Evolutionary conservation across 2,329 filamentous ascomycete genomes (phyloP), one percentile per base, ranked within the genome.

Genomic region (Penicillium nordicum): DNA sequence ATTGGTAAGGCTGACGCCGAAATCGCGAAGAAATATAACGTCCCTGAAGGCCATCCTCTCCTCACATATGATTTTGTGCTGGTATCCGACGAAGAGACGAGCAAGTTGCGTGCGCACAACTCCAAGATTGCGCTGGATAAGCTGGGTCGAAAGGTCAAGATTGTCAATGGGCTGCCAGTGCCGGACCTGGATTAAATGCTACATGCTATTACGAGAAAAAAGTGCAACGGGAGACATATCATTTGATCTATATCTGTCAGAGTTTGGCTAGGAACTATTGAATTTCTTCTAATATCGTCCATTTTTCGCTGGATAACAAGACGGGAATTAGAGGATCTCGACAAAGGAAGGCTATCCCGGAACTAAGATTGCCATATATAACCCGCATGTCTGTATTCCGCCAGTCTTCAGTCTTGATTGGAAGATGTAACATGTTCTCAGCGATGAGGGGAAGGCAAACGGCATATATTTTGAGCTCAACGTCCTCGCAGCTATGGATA

Each of bases 1-100:
- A 76, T 84, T 74, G 63, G 79, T 59, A 75, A 80, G 67, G 77
- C 84, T 63, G 73, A 79, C 70, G 69, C 74, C 0, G 79, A 80
- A 43, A 80, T 80, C 55, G 84, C 87, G 0, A 72, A 79, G 62
- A 77, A 84, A 66, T 89, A 92, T 68, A 80, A 78, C 16, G 84
- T 91, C 6, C 71, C 82, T 32, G 83, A 87, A 63, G 88, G 84
- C 9, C 82, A 78, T 23, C 84, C 84, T 70, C 66, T 90, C 59
- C 71, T 92, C 46, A 83, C 78, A 50, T 88, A 91, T 63, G 87
- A 93, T 63, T 95, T 95, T 71, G 87, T 94, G 36, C 78, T 95
- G 9, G 87, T 90, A 1, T 85, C 84, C 0, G 81, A 90, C 58
- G 77, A 85, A 58, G 88, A 94, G 73, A 87, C 88, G 30, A 80